Conservation (phyloP, 352 stramenopile genomes). For the Globisporangium mamillatum region DNA sequence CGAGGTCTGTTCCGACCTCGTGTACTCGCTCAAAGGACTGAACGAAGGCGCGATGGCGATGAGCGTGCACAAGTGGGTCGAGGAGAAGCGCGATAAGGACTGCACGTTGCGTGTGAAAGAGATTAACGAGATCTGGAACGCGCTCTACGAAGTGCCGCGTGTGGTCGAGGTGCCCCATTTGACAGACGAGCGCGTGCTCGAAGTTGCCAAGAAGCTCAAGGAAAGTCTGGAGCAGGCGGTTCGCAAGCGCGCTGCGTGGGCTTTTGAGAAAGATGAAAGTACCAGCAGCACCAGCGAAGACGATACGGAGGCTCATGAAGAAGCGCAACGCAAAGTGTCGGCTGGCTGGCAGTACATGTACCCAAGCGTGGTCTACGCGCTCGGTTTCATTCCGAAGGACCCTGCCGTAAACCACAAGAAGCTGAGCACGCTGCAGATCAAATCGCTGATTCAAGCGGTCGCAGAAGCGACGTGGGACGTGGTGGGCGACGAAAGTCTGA, state of each 20-base stretch:
- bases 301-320: slow-evolving; percentile 4
- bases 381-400: slow-evolving; percentile 60
- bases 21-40: slow-evolving; percentile 68
- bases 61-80: slow-evolving; percentile 86
- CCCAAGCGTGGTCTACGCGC: slow-evolving; percentile 57
- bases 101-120: slow-evolving; percentile 66
- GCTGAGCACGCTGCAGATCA: slow-evolving; percentile 80
- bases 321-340: slow-evolving; percentile 18
- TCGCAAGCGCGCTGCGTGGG: slow-evolving; percentile 64
- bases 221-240: slow-evolving; percentile 38
- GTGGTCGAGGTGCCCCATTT: slow-evolving; percentile 72
- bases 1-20: slow-evolving; percentile 81
- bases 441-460: slow-evolving; percentile 79
- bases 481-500: slow-evolving; percentile 47
- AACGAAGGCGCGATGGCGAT: slow-evolving; percentile 85
- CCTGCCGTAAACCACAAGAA: slow-evolving; percentile 46
- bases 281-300: slow-evolving; percentile 12
- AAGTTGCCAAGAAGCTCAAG: slow-evolving; percentile 45
- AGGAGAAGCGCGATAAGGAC: slow-evolving; percentile 63
- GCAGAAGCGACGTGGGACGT: slow-evolving; percentile 69
- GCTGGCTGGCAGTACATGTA: slow-evolving; percentile 64
- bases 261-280: slow-evolving; percentile 25
- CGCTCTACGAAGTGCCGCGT: slow-evolving; percentile 56
- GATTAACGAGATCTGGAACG: slow-evolving; percentile 74
- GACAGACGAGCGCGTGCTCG: slow-evolving; percentile 38